Percentiles rank a stretch among this genome's conserved stretches.
Conservation (phyloP, 768 basidiomycete species). For the Cystofilobasidium macerans region DNA sequence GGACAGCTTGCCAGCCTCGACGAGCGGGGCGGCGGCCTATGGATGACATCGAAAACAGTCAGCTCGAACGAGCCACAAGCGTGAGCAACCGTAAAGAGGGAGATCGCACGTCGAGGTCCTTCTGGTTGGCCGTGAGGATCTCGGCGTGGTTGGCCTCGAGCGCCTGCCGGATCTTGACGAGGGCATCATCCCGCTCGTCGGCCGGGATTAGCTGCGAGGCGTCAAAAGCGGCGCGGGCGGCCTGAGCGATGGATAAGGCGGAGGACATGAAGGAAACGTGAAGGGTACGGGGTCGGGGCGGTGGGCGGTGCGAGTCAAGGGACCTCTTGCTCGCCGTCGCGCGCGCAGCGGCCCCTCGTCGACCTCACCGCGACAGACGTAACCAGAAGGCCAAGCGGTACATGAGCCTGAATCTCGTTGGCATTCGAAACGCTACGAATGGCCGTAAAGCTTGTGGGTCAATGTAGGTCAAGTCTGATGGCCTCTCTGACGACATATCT, state of each 20-base stretch:
- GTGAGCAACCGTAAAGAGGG: no score
- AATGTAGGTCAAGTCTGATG: no score
- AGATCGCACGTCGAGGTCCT: constrained; percentile 59
- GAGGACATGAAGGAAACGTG: constrained; percentile 1
- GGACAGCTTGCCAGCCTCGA: constrained; percentile 73
- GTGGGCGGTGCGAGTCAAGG: background rate
- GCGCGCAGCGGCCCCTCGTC: no score
- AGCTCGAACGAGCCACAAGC: background rate
- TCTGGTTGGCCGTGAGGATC: constrained; percentile 67
- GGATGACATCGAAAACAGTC: background rate
- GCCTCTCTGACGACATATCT: no score
- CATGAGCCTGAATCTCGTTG: no score
- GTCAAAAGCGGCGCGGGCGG: constrained; percentile 75
- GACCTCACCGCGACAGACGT: no score
- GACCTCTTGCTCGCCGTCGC: background rate
- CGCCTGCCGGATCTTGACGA: constrained; percentile 56
- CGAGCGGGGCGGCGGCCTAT: constrained; percentile 65
- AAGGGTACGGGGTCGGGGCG: background rate
- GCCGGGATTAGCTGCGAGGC: constrained; percentile 67
- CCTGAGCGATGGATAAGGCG: constrained; percentile 52
- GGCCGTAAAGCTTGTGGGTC: no score
- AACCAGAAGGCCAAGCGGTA: no score
- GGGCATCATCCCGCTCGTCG: constrained; percentile 56
- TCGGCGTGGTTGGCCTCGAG: constrained; percentile 55
- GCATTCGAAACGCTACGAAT: no score